Percentiles rank a stretch among this genome's conserved stretches.
Conservation (phyloP, 257 asterid genomes). For the Solanum etuberosum region DNA sequence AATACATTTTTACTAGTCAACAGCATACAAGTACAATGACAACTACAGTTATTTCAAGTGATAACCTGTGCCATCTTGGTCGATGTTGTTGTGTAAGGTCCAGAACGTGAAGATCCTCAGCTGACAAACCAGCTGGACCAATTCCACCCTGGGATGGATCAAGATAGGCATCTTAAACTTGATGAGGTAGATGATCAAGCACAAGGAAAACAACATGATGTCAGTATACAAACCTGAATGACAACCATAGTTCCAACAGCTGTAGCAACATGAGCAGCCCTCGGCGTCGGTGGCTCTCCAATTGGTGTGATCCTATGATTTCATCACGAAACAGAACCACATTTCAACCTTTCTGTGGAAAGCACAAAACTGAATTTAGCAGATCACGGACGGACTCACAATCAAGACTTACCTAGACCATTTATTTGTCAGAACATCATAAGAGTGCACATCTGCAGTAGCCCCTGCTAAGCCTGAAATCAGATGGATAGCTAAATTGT, state of each 20-base stretch:
- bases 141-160: slow-evolving; percentile 77
- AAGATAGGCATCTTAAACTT: slow-evolving; percentile 10
- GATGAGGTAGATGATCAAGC: neutral
- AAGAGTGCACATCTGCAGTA: slow-evolving; percentile 93
- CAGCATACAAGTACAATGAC: neutral
- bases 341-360: slow-evolving; percentile 4
- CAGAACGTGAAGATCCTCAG: slow-evolving; percentile 97
- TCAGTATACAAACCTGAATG: slow-evolving; percentile 61
- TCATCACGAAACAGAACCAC: neutral
- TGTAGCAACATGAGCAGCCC: slow-evolving; percentile 99
- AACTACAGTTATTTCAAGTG: neutral
- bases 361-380: neutral
- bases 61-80: slow-evolving; percentile 96
- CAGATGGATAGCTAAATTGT: neutral
- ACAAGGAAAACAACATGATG: neutral
- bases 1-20: neutral
- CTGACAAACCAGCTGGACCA: slow-evolving; percentile 99
- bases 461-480: slow-evolving; percentile 96
- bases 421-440: slow-evolving; percentile 82
- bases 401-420: slow-evolving; percentile 71
- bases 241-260: slow-evolving; percentile 99
- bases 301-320: slow-evolving; percentile 71
- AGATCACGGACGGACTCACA: slow-evolving; percentile 2
- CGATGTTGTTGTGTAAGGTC: slow-evolving; percentile 94
- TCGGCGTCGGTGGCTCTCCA: slow-evolving; percentile 99